Base-by-base conservation (phyloP, 1,284 basidiomycete genomes). In the Tilletia setariae region DNA sequence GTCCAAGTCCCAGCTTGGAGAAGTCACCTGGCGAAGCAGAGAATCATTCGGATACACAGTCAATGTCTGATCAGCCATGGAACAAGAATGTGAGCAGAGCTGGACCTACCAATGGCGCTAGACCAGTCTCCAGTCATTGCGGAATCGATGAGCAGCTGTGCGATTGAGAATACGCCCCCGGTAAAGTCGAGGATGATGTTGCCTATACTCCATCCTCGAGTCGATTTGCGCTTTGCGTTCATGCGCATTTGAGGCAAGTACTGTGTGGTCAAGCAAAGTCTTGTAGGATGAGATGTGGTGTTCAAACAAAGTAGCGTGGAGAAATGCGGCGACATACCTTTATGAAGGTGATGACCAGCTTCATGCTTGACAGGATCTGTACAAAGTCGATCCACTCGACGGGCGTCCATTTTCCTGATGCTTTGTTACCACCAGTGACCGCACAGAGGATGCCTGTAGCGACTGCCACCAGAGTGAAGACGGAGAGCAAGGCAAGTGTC, bases 131-230 rank as follows among this genome's bases (percentile, higher is more conserved):
- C 62, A 23, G 62, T 64, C n/a, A 47, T 63, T 49, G 23, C 15
- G 9, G 67, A 47, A 25, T 62, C 56, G 46, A 63, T 47, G 59
- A 62, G 30, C 21, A 42, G 59, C 23, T 47, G 66, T 19, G 40
- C 2, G 21, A 67, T n/a, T 23, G 44, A 51, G 35, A 43, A 43
- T 44, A 67, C 64, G n/a, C 70, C 70, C 42, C 70, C 70, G 8
- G 64, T 63, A 25, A 68, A 62, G 42, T 71, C 70, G 23, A 68
- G 61, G n/a, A 68, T 44, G 47, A 71, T 68, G 32, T 71, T 71
- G 28, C 78, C 75, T 44, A 85, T 83, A 13, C 73, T 76, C 76
- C 83, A 85, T 1, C 84, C 84, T 6, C 74, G 74, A 0, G 84
- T 83, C 13, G 74, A 78, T 68, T 81, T 79, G 1, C 84, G 74